These are phyloP conservation scores for Daldinia grandis DNA, from an alignment of 495 filamentous ascomycete genomes.

Conservation along the genomic window DNA sequence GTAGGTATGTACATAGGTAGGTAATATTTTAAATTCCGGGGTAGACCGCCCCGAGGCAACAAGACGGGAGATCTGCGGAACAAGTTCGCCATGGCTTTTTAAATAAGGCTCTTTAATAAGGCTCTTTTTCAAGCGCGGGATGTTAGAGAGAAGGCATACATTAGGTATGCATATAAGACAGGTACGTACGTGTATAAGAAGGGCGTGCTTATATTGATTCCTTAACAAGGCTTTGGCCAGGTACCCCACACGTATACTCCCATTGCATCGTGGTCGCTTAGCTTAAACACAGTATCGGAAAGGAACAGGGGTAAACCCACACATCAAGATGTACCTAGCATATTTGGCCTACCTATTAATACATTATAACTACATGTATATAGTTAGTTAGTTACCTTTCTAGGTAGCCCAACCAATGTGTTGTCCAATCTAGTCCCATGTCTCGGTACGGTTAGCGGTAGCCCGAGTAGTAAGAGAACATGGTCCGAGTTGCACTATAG, in stretches of 20 bases:
- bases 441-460: slow-evolving; percentile 25
- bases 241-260: slow-evolving; percentile 14
- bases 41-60: slow-evolving; percentile 12
- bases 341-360: neutral
- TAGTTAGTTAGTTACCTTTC: neutral
- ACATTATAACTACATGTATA: slow-evolving; percentile 1
- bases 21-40: slow-evolving; percentile 38
- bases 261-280: neutral
- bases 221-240: neutral
- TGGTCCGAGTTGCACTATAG: slow-evolving; percentile 26
- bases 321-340: neutral
- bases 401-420: slow-evolving; percentile 19
- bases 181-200: slow-evolving; percentile 10
- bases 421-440: slow-evolving; percentile 25
- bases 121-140: slow-evolving; percentile 18
- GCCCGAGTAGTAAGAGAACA: slow-evolving; percentile 23
- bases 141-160: slow-evolving; percentile 19
- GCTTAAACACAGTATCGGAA: slow-evolving; percentile 25
- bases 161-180: slow-evolving; percentile 2
- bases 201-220: slow-evolving; percentile 33
- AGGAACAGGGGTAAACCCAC: slow-evolving; percentile 11
- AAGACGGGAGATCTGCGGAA: slow-evolving; percentile 33
- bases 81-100: slow-evolving; percentile 13
- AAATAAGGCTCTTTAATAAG: neutral
- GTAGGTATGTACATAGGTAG: neutral